Evolutionary conservation across 1,284 basidiomycete species (phyloP), one percentile per base, ranked within the genome.

Genomic region (Laetiporus sulphureus): DNA sequence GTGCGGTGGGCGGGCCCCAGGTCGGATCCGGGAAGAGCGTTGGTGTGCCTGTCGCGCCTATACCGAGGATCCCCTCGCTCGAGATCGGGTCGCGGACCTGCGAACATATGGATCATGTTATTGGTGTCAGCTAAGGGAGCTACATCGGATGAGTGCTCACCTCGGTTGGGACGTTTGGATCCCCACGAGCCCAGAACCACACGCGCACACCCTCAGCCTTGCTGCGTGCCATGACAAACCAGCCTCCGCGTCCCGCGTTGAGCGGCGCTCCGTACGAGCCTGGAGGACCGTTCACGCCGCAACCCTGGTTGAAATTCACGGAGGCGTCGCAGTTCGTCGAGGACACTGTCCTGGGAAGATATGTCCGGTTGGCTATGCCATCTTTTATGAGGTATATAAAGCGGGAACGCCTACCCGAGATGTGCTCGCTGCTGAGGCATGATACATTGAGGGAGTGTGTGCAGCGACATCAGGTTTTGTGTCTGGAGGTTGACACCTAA

Each of bases 231-330:
- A 75, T 59, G 36, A 57, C 72, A 48, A 65, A 77, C 59, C 64
- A 74, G 4, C 79, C 78, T 16, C 79, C 79, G 18, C 66, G 63
- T 25, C 57, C 59, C 4, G 44, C 41, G 57, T 82, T 82, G 63
- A 79, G 75, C 18, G 49, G 51, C 20, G 58, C 16, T 11, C 79
- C 79, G 49, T 71, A 79, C 16, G 75, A 70, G n/a, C 56, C 60
- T 11, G 56, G 44, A 13, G 51, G 58, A 50, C 77, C 71, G 15
- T 59, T 54, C 29, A 74, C 72, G 34, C 77, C 77, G 55, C 82
- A 84, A n/a, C 80, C 81, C 51, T 72, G 67, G 53, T 83, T 83
- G 53, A 51, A 66, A 52, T 76, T 75, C 22, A 64, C 53, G 15
- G 61, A 52, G 6, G 72, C 65, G 46, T 78, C 68, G 56, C 81